Evolutionary conservation across 495 filamentous ascomycete species (phyloP).

Genomic region (Penicillium cinerascens): DNA sequence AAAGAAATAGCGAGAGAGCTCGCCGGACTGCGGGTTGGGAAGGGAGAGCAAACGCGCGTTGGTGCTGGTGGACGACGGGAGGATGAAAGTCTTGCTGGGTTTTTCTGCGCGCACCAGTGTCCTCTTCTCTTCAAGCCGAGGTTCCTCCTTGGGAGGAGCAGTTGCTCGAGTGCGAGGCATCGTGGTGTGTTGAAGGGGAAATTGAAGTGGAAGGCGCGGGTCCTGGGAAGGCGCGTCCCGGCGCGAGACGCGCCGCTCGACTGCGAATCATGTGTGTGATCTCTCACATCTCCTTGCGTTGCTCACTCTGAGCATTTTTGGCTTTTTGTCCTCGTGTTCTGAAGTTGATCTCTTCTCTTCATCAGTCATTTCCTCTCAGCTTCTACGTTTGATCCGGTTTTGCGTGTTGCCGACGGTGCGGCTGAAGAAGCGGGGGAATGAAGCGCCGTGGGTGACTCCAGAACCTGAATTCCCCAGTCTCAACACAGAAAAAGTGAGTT

Average conservation of each 20-base stretch:
- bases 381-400: neutral
- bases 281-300: conserved; percentile 17
- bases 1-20: conserved; percentile 69
- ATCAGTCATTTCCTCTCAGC: neutral
- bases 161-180: conserved; percentile 34
- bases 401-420: conserved; percentile 11
- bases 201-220: neutral
- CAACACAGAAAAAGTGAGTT: conserved; percentile 3
- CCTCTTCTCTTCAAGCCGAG: conserved; percentile 10
- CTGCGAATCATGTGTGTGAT: conserved; percentile 24
- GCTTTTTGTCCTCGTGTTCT: neutral
- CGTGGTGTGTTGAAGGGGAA: conserved; percentile 1
- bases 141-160: conserved; percentile 21
- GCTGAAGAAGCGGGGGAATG: conserved; percentile 19
- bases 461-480: neutral
- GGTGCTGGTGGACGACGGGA: conserved; percentile 63
- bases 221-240: conserved; percentile 24
- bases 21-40: conserved; percentile 67
- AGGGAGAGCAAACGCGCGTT: conserved; percentile 71
- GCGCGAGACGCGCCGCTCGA: conserved; percentile 28
- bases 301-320: neutral
- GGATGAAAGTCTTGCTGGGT: conserved; percentile 70
- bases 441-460: conserved; percentile 11
- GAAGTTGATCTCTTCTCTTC: neutral
- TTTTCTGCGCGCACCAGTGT: conserved; percentile 23